A percentile compares a stretch with the other conserved stretches of the same genome.
phyloP scores from a whole-genome alignment of 2,329 filamentous ascomycete species.

The Corinectria fuckeliana region DNA sequence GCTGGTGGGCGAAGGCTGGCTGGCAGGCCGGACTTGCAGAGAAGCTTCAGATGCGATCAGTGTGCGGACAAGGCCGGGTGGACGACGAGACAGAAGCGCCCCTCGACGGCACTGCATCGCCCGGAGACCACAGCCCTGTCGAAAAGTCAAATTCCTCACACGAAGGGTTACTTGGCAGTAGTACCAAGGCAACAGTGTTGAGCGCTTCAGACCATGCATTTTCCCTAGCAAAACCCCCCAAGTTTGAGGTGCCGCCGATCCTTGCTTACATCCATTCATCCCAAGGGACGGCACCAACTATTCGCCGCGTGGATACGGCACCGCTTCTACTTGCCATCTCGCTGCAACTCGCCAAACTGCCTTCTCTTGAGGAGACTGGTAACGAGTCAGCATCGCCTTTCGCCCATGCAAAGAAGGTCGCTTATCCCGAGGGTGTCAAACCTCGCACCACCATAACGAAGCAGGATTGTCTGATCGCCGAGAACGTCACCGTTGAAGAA shows the following conservation, averaged over 20 bases:
- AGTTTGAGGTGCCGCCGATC: conserved; percentile 68
- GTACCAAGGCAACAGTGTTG: background rate
- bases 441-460: conserved; percentile 81
- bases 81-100: conserved; percentile 47
- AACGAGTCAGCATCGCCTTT: conserved; percentile 70
- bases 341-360: conserved; percentile 84
- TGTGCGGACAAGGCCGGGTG: conserved; percentile 54
- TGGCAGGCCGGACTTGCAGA: conserved; percentile 85
- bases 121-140: conserved; percentile 32
- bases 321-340: conserved; percentile 82
- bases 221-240: conserved; percentile 23
- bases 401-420: conserved; percentile 79
- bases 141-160: conserved; percentile 18
- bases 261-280: conserved; percentile 82
- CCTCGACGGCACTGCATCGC: conserved; percentile 39
- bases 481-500: conserved; percentile 88
- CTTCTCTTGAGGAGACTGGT: conserved; percentile 70
- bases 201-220: conserved; percentile 11
- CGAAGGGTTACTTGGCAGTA: background rate
- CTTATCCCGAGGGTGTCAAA: conserved; percentile 83
- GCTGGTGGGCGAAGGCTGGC: conserved; percentile 93
- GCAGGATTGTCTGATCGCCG: conserved; percentile 81
- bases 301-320: conserved; percentile 88
- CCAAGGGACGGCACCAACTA: conserved; percentile 62
- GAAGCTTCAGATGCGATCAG: conserved; percentile 75